Evolutionary conservation across 176 grass and related monocot genomes (phyloP).

Genomic region (Phoenix dactylifera): DNA sequence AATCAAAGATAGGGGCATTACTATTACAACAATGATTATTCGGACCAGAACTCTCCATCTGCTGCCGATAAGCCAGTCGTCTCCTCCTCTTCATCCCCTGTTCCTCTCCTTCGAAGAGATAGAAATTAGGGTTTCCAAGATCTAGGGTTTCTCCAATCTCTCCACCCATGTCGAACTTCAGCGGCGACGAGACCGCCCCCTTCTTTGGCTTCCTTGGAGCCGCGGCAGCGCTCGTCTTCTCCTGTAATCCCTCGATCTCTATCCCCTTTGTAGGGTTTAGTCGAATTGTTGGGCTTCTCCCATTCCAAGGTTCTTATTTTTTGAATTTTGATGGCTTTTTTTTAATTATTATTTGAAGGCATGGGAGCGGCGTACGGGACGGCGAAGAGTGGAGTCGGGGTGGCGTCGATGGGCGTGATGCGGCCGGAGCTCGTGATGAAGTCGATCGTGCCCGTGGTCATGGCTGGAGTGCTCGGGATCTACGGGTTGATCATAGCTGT

Average conservation of each 20-base stretch:
- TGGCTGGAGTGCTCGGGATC: slow-evolving; percentile 15
- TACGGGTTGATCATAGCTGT: slow-evolving; percentile 16
- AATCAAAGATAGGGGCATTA: no score
- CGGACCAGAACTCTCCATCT: no score
- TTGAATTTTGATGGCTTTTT: no score
- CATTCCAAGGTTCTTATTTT: no score
- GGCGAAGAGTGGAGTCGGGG: slow-evolving; percentile 16
- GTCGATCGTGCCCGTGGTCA: slow-evolving; percentile 16
- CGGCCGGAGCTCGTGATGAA: slow-evolving; percentile 21
- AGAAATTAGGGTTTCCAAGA: background rate
- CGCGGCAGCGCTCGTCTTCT: slow-evolving; percentile 4
- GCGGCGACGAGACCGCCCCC: slow-evolving; percentile 5
- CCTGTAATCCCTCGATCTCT: background rate
- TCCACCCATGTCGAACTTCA: background rate
- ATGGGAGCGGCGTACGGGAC: slow-evolving; percentile 15
- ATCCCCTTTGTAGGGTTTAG: no score
- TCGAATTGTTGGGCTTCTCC: no score
- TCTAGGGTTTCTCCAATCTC: background rate
- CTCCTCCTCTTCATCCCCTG: background rate
- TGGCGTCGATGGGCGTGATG: slow-evolving; percentile 17
- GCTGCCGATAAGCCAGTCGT: no score
- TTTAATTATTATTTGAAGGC: background rate
- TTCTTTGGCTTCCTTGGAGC: slow-evolving; percentile 11
- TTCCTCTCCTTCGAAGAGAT: no score
- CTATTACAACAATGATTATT: no score